phyloP scores from a whole-genome alignment of 805 yeast species.

The Metschnikowia gelsemii region DNA sequence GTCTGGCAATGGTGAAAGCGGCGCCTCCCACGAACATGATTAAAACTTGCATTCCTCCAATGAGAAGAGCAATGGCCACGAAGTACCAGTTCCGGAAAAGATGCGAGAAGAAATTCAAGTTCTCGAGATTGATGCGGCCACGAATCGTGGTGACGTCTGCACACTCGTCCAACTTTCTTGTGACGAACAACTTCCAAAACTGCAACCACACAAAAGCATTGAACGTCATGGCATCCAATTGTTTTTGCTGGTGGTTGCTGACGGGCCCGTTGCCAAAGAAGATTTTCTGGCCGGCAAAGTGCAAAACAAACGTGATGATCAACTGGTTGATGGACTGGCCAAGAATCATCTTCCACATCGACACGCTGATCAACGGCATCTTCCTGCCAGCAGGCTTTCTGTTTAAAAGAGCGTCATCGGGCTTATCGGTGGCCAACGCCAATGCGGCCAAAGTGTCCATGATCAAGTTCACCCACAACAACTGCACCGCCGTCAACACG shows the following conservation, averaged over 20 bases:
- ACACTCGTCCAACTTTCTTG: conserved; percentile 87
- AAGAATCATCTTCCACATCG: conserved; percentile 98
- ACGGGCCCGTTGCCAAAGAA: conserved; percentile 45
- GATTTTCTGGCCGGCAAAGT: conserved; percentile 70
- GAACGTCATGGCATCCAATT: conserved; percentile 82
- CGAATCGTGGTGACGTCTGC: conserved; percentile 59
- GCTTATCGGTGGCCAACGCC: conserved; percentile 97
- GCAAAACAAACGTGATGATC: conserved; percentile 71
- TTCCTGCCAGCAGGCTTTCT: conserved; percentile 82
- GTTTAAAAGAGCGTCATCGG: conserved; percentile 75
- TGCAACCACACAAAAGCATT: conserved; percentile 98
- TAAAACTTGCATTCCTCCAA: conserved; percentile 80
- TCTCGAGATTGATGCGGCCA: conserved; percentile 59
- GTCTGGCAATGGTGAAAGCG: conserved; percentile 80
- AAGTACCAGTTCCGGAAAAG: conserved; percentile 82
- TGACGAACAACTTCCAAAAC: conserved; percentile 86
- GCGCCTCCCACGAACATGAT: conserved; percentile 98
- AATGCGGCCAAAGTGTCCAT: conserved; percentile 98
- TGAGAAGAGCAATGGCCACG: conserved; percentile 64
- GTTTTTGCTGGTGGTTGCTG: conserved; percentile 48
- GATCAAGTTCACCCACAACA: conserved; percentile 94
- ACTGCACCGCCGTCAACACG: conserved; percentile 94
- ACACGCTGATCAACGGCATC: conserved; percentile 75
- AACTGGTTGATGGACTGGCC: conserved; percentile 84
- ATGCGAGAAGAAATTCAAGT: conserved; percentile 81